A percentile compares a stretch with the other conserved stretches of the same genome.
phyloP scores from a whole-genome alignment of 192 early-diverging fungal species.

The Thamnidium elegans region DNA sequence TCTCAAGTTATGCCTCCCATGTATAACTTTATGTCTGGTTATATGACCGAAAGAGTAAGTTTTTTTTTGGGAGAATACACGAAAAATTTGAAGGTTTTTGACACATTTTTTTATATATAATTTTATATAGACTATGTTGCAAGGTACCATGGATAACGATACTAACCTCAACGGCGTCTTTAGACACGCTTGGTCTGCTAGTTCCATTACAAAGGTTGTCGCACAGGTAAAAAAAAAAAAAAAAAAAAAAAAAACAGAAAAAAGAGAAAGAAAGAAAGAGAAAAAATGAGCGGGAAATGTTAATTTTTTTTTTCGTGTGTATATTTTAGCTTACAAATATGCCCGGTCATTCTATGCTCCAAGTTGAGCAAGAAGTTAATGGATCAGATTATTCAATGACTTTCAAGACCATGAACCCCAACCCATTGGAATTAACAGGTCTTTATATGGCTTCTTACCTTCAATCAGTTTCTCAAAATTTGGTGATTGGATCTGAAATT shows the following conservation, averaged over 20 bases:
- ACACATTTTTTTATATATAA: constrained; percentile 4
- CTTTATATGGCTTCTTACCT: constrained; percentile 85
- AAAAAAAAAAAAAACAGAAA: background rate
- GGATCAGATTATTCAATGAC: constrained; percentile 87
- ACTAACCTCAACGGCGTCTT: constrained; percentile 72
- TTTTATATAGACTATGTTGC: constrained; percentile 68
- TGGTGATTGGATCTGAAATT: constrained; percentile 85
- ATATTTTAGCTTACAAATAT: constrained; percentile 53
- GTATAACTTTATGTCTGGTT: constrained; percentile 92
- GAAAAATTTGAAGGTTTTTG: background rate
- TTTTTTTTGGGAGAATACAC: background rate
- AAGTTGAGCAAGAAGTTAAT: constrained; percentile 89
- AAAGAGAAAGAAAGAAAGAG: background rate
- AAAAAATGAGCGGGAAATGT: constrained; percentile 5
- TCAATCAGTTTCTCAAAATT: constrained; percentile 81
- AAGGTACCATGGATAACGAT: constrained; percentile 93
- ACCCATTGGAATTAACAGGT: constrained; percentile 85
- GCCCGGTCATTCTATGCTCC: constrained; percentile 86
- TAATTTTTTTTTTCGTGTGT: constrained; percentile 5
- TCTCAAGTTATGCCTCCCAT: constrained; percentile 72
- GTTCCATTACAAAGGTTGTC: constrained; percentile 62
- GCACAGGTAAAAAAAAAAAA: constrained; percentile 38
- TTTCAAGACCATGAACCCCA: constrained; percentile 94
- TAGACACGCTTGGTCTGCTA: constrained; percentile 70
- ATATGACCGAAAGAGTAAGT: constrained; percentile 69